Base-by-base conservation (phyloP, 257 asterid genomes). In the Ilex asprella region DNA sequence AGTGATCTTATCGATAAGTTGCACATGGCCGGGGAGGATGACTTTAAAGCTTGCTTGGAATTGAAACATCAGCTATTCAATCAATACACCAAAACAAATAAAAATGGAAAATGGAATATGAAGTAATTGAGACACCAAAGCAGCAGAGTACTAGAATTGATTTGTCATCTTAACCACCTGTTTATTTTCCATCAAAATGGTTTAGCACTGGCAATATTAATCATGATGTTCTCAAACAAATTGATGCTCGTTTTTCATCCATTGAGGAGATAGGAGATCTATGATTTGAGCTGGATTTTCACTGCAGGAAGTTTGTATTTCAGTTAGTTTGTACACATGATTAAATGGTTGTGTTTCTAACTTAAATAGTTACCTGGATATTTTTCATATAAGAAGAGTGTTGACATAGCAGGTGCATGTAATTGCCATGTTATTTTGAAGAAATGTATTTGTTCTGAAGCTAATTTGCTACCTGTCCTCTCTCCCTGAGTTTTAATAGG, bases 21-120 rank as follows among this genome's bases (percentile, higher is more conserved):
- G 77, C 81, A 77, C 59, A 84, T 79, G 75, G 91, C 88, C 16
- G 84, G 89, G 68, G 88, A 69, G 53, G 96, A 89, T 35, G 97
- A 93, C 69, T 55, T 93, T 59, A 75, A 81, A 76, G 80, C 82
- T 16, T 93, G 96, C 70, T 31, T 76, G 77, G 85, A 78, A 75
- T 64, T 75, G 73, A 83, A 82, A 10, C 65, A 77, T 44, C 73
- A 81, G 75, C 76, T 89, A 31, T 79, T 82, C 63, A 61, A 66
- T 51, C 76, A 69, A 65, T 61, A 73, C 39, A n/a, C 31, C 44
- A 70, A 63, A 66, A 67, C 46, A 56, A 58, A 46, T 56, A 72
- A 67, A n/a, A n/a, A n/a, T n/a, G n/a, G n/a, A n/a, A n/a, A 59
- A 39, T 39, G 7, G 83, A 73, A 58, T 32, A 74, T 46, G 80